Evolutionary conservation across 257 asterid genomes (phyloP), one percentile per base, ranked within the genome.

Genomic region (Solanum arcanum): DNA sequence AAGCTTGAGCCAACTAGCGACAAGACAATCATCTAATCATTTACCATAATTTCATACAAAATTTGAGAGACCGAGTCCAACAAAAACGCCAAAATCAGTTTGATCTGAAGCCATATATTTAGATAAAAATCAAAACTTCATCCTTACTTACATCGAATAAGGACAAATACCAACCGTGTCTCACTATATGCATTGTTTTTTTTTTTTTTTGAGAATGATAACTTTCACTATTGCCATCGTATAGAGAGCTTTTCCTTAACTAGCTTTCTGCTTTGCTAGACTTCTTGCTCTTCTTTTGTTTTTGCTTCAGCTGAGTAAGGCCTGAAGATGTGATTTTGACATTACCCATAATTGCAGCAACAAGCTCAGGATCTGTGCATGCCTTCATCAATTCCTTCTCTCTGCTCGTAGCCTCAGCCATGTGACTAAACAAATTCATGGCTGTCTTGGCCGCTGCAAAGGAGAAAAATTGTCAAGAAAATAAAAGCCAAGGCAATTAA

Each of bases 341-440:
- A 29, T 97, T 97, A 85, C 99, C 98, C 39, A 95, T 68, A 44
- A 97, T 91, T 35, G 98, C 96, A 88, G 99, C 98, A 87, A 94
- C 95, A 52, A 97, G 98, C 90, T 97, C 99, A 41, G 98, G 95
- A 88, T 96, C 99, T n/a, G 99, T 95, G 94, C 98, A 95, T 14
- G 96, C 98, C 94, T 96, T 96, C 98, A 96, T 96, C 88, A 96
- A 66, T 91, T 96, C 99, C 93, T 94, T 97, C 91, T 97, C 99
- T 89, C 99, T 92, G 75, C 74, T 89, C 33, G 96, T 89, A 25
- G 99, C 93, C 88, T 95, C 99, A 1, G 93, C 83, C 92, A 93
- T 92, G 90, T 94, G 98, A 86, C 93, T 87, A 81, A 95, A 97
- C 92, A 95, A 92, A 90, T 91, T 94, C 95, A 95, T 94, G 35